These are phyloP conservation scores for Fusarium sp. DNA, from an alignment of 2,329 filamentous ascomycete species.

Conservation along the genomic window DNA sequence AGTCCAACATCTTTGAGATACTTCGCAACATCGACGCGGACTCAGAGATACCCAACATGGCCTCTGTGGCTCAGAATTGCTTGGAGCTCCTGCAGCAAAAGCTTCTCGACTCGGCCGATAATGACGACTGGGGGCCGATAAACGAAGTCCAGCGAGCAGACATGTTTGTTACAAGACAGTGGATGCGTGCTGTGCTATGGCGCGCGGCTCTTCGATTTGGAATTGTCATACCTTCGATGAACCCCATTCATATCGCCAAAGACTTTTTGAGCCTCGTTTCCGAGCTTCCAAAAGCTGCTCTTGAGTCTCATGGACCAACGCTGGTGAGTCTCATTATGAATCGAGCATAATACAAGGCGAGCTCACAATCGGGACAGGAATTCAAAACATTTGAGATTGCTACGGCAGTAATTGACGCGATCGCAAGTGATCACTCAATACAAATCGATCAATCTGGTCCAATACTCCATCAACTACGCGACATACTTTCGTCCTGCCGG, in stretches of 20 bases:
- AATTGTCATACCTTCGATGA: constrained; percentile 43
- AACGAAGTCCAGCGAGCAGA: constrained; percentile 61
- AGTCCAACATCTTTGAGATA: constrained; percentile 58
- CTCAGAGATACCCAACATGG: constrained; percentile 44
- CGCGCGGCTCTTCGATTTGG: constrained; percentile 49
- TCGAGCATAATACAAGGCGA: rapidly evolving
- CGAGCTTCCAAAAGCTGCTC: constrained; percentile 54
- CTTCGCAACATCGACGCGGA: constrained; percentile 51
- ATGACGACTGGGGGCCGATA: constrained; percentile 48
- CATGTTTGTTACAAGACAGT: constrained; percentile 59
- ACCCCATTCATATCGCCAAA: constrained; percentile 55
- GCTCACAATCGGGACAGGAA: constrained; percentile 40
- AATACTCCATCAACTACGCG: constrained; percentile 50
- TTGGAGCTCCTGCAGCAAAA: constrained; percentile 54
- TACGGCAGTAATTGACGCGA: constrained; percentile 53
- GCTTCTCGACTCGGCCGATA: constrained; percentile 51
- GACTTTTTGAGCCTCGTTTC: constrained; percentile 56
- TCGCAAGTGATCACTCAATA: constrained; percentile 42
- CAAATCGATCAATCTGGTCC: constrained; percentile 43
- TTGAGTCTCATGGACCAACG: constrained; percentile 59
- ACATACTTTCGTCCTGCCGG: constrained; percentile 52
- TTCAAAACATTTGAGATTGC: constrained; percentile 59
- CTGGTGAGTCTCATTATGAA: constrained; percentile 42
- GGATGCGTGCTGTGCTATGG: constrained; percentile 62
- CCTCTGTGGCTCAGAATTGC: constrained; percentile 43